A percentile compares a stretch with the other conserved stretches of the same genome.
Conservation (phyloP, 1,139 yeast genomes). For the Yamadazyma triangularis region DNA sequence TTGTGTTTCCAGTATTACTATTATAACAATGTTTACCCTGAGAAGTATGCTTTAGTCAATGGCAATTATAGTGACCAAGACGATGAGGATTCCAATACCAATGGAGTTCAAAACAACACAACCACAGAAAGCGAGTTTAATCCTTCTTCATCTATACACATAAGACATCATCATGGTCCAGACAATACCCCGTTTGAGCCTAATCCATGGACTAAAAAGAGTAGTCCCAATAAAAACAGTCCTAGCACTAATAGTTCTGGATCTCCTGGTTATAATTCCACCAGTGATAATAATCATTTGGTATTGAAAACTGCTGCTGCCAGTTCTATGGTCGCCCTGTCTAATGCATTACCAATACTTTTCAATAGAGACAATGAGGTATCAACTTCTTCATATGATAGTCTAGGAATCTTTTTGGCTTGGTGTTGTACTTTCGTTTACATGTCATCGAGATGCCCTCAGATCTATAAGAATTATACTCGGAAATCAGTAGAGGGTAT, state of each 20-base stretch:
- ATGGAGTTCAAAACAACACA: neutral
- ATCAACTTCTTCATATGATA: conserved; percentile 5
- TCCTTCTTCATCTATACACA: conserved; percentile 12
- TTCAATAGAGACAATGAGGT: conserved; percentile 2
- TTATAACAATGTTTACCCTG: conserved; percentile 47
- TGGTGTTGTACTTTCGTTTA: conserved; percentile 81
- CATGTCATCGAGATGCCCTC: conserved; percentile 80
- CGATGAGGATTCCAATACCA: conserved; percentile 2
- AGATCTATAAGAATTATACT: conserved; percentile 65
- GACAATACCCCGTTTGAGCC: neutral
- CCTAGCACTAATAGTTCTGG: conserved; percentile 13
- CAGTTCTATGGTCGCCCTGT: conserved; percentile 18
- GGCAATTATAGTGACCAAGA: conserved; percentile 1
- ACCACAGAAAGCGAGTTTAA: too few species aligned
- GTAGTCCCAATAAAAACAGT: conserved; percentile 6
- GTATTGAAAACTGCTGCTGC: conserved; percentile 10
- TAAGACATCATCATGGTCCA: conserved; percentile 6
- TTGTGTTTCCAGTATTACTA: conserved; percentile 75
- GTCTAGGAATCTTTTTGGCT: conserved; percentile 57
- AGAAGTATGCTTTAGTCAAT: conserved; percentile 6
- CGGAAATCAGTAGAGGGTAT: conserved; percentile 83
- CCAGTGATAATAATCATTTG: conserved; percentile 9
- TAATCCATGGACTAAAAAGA: conserved; percentile 13
- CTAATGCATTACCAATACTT: conserved; percentile 18
- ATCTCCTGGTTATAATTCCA: conserved; percentile 23